These are phyloP conservation scores for Cadophora luteo-olivacea DNA, from an alignment of 2,329 filamentous ascomycete species.

Conservation along the genomic window DNA sequence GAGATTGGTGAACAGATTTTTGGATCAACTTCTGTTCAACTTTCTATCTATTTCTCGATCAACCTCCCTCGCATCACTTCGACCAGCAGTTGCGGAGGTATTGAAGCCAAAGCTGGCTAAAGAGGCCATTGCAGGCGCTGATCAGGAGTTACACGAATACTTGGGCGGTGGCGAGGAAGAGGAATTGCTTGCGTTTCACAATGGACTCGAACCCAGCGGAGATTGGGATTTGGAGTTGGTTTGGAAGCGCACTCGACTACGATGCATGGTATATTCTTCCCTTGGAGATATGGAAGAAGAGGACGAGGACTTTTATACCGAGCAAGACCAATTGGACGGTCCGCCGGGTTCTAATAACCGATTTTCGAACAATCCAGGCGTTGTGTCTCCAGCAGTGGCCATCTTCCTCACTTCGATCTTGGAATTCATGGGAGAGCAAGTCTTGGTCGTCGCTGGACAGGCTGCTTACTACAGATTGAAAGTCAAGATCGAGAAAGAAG, in stretches of 20 bases:
- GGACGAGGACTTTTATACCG: conserved; percentile 88
- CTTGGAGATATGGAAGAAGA: conserved; percentile 97
- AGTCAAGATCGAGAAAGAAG: conserved; percentile 62
- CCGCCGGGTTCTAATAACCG: conserved; percentile 61
- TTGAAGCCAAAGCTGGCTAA: conserved; percentile 88
- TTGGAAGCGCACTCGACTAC: conserved; percentile 90
- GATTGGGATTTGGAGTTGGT: conserved; percentile 91
- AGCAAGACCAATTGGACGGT: conserved; percentile 74
- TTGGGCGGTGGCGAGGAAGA: conserved; percentile 80
- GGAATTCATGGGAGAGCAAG: conserved; percentile 92
- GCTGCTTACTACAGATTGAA: conserved; percentile 76
- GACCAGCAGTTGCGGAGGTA: conserved; percentile 84
- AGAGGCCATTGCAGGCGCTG: conserved; percentile 81
- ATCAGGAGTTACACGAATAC: conserved; percentile 88
- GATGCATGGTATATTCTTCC: conserved; percentile 98
- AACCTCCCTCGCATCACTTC: conserved; percentile 75
- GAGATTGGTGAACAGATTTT: conserved; percentile 84
- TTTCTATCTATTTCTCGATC: conserved; percentile 83
- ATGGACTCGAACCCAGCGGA: conserved; percentile 55
- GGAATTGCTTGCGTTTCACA: conserved; percentile 64
- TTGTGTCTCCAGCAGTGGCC: conserved; percentile 87
- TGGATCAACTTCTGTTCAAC: conserved; percentile 92
- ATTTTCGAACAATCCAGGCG: conserved; percentile 61
- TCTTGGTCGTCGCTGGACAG: conserved; percentile 84
- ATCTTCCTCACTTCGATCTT: conserved; percentile 96